Percentiles rank a stretch among this genome's conserved stretches.
Evolutionary conservation across 2,329 filamentous ascomycete species (phyloP).

Genomic region (Pseudocercospora crystallina): DNA sequence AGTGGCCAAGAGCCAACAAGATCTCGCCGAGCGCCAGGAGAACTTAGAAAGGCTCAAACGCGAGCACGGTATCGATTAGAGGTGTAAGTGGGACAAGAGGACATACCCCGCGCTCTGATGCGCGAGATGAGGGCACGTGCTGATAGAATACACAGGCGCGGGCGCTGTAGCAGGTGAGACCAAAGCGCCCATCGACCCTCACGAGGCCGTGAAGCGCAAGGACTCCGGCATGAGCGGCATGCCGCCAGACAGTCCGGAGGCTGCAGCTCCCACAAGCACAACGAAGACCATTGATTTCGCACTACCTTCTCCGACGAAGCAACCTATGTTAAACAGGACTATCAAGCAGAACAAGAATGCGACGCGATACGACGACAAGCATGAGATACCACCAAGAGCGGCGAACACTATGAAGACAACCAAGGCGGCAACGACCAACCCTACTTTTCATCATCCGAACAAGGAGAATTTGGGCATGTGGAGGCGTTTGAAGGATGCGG

Average conservation of each 20-base stretch:
- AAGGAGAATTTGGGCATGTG: slow-evolving; percentile 24
- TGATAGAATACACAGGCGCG: slow-evolving; percentile 18
- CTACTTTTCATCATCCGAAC: slow-evolving; percentile 14
- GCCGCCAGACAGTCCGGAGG: slow-evolving; percentile 16
- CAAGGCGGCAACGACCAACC: slow-evolving; percentile 5
- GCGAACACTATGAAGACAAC: slow-evolving; percentile 12
- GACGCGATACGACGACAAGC: slow-evolving; percentile 14
- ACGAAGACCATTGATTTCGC: slow-evolving; percentile 29
- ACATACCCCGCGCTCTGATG: not conserved
- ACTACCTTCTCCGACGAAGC: slow-evolving; percentile 2
- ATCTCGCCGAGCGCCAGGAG: slow-evolving; percentile 89
- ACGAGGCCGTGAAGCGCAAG: slow-evolving; percentile 24
- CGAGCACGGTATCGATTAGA: slow-evolving; percentile 95
- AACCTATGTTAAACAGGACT: not conserved
- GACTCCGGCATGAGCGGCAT: slow-evolving; percentile 31
- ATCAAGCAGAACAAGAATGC: slow-evolving; percentile 1
- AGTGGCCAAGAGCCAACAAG: slow-evolving; percentile 66
- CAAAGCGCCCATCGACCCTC: slow-evolving; percentile 12
- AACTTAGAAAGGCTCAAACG: slow-evolving; percentile 98
- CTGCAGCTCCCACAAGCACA: slow-evolving; percentile 24
- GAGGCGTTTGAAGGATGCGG: slow-evolving; percentile 24
- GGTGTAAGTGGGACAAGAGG: slow-evolving; percentile 10
- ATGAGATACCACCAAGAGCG: slow-evolving; percentile 15
- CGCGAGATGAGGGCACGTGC: too few relatives aligned
- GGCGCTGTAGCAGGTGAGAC: slow-evolving; percentile 33